Evolutionary conservation across 129 eudicot genomes (phyloP).

Genomic region (Centaurea solstitialis): DNA sequence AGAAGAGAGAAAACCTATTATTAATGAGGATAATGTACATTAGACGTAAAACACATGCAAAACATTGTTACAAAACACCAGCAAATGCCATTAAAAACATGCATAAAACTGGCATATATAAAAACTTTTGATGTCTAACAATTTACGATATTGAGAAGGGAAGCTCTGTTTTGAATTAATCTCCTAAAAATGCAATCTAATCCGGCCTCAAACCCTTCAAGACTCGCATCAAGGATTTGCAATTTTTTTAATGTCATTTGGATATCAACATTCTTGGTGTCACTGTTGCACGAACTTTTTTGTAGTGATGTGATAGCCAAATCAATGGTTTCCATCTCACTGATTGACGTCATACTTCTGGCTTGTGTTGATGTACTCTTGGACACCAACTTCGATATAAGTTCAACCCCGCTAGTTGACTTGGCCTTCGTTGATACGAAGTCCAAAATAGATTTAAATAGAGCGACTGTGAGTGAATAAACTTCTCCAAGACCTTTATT

Average conservation of each 20-base stretch:
- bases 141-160: slow-evolving; percentile 14
- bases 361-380: background rate
- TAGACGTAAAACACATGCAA: background rate
- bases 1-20: no score
- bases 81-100: background rate
- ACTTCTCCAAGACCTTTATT: slow-evolving; percentile 27
- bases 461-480: background rate
- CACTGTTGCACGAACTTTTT: background rate
- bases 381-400: background rate
- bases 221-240: slow-evolving; percentile 15
- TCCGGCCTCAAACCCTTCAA: slow-evolving; percentile 12
- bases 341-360: background rate
- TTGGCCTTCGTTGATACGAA: slow-evolving; percentile 1
- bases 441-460: slow-evolving; percentile 20
- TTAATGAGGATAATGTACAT: background rate
- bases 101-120: background rate
- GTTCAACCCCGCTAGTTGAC: background rate
- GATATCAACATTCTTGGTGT: background rate
- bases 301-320: background rate
- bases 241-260: slow-evolving; percentile 1
- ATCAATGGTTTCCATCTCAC: slow-evolving; percentile 11
- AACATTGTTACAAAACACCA: background rate
- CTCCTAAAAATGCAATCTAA: slow-evolving; percentile 11
- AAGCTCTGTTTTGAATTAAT: slow-evolving; percentile 12
- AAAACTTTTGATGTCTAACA: background rate